Conservation (phyloP, 495 filamentous ascomycete genomes). For the Penicillium bovifimosum region DNA sequence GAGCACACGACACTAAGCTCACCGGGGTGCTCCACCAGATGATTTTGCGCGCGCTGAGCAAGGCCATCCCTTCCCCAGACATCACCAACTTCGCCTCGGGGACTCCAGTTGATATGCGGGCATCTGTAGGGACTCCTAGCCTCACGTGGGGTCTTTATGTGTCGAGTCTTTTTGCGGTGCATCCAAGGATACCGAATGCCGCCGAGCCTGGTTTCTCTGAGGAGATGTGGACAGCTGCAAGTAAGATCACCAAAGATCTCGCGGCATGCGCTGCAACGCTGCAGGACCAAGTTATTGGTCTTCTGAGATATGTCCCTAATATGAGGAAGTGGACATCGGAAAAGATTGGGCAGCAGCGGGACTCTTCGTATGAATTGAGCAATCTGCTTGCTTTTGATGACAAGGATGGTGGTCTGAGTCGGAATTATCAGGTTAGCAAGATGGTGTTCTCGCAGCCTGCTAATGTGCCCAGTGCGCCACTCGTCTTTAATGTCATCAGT, state of each 20-base stretch:
- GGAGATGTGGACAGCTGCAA: conserved; percentile 17
- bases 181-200: conserved; percentile 1
- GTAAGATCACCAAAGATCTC: conserved; percentile 15
- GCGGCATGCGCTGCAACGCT: conserved; percentile 13
- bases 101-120: conserved; percentile 22
- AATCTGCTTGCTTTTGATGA: conserved; percentile 23
- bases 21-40: conserved; percentile 19
- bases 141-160: conserved; percentile 20
- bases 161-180: conserved; percentile 10
- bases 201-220: conserved; percentile 7
- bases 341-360: conserved; percentile 19
- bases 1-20: conserved; percentile 18
- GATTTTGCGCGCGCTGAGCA: conserved; percentile 19
- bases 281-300: conserved; percentile 23
- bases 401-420: background rate
- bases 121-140: conserved; percentile 12
- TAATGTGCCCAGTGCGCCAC: conserved; percentile 19
- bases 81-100: conserved; percentile 21
- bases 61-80: conserved; percentile 7
- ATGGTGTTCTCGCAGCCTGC: conserved; percentile 28
- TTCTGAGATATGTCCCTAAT: conserved; percentile 21
- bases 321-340: conserved; percentile 18
- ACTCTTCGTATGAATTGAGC: conserved; percentile 26
- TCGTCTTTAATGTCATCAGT: conserved; percentile 24
- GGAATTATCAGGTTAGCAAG: conserved; percentile 17